Evolutionary conservation across 805 yeast species (phyloP).

Genomic region (Candida morakotiae): DNA sequence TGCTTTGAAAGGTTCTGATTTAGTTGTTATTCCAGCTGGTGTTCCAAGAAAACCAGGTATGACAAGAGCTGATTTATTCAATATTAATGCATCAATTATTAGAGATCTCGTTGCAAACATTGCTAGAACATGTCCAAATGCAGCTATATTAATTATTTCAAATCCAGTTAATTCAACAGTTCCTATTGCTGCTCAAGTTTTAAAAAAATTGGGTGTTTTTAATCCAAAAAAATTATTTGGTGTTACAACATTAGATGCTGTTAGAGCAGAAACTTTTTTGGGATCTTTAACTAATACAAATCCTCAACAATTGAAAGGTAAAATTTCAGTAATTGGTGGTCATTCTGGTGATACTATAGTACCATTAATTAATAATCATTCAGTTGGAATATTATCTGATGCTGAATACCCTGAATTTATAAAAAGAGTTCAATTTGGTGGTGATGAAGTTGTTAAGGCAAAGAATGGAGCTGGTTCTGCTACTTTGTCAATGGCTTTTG

Average conservation of each 20-base stretch:
- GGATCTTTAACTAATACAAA: conserved; percentile 30
- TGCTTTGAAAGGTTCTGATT: conserved; percentile 35
- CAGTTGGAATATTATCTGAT: conserved; percentile 11
- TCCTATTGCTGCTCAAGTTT: conserved; percentile 46
- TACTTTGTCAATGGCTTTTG: conserved; percentile 92
- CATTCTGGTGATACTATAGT: conserved; percentile 47
- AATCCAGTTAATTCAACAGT: conserved; percentile 47
- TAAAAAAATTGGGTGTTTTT: conserved; percentile 43
- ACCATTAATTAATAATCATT: conserved; percentile 27
- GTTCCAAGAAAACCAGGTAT: conserved; percentile 48
- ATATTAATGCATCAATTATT: conserved; percentile 42
- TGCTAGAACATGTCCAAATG: conserved; percentile 36
- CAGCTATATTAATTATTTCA: conserved; percentile 42
- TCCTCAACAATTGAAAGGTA: conserved; percentile 33
- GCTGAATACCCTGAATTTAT: conserved; percentile 25
- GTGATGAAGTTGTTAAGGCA: conserved; percentile 95
- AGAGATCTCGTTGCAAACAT: conserved; percentile 40
- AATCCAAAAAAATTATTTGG: conserved; percentile 44
- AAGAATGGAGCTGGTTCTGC: conserved; percentile 95
- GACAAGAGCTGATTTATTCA: conserved; percentile 46
- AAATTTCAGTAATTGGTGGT: conserved; percentile 42
- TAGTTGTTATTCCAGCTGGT: conserved; percentile 45
- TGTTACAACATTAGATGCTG: conserved; percentile 43
- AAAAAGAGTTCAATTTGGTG: conserved; percentile 58
- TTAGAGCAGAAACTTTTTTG: conserved; percentile 44